Conservation (phyloP, 768 basidiomycete species). For the Austroboletus festivus region DNA sequence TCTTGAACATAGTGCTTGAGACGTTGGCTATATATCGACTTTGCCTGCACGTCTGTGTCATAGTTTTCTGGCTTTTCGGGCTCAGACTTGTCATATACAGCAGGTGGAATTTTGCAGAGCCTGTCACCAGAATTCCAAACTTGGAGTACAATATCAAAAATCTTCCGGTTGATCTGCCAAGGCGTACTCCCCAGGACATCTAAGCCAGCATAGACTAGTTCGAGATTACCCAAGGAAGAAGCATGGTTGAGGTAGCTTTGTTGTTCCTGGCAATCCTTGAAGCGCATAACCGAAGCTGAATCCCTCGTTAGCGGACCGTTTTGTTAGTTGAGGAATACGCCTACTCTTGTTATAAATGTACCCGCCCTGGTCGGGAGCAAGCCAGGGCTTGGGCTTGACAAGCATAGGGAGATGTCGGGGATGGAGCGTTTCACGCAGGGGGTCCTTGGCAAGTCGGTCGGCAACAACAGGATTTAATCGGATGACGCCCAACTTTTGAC, state of each 20-base stretch:
- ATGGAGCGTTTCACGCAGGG: conserved; percentile 67
- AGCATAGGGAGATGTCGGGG: conserved; percentile 97
- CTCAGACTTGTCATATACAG: conserved; percentile 58
- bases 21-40: conserved; percentile 53
- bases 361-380: conserved; percentile 70
- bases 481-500: conserved; percentile 90
- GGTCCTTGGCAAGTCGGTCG: conserved; percentile 74
- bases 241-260: conserved; percentile 73
- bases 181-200: conserved; percentile 88
- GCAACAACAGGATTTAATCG: conserved; percentile 79
- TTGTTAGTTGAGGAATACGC: conserved; percentile 20
- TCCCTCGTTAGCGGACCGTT: neutral
- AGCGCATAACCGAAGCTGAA: conserved; percentile 79
- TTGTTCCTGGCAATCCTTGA: conserved; percentile 88
- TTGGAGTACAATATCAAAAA: conserved; percentile 70
- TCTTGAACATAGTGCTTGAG: conserved; percentile 52
- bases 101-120: conserved; percentile 82
- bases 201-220: conserved; percentile 82
- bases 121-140: conserved; percentile 88
- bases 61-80: conserved; percentile 47
- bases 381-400: conserved; percentile 86
- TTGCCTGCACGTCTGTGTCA: conserved; percentile 51
- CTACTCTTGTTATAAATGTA: conserved; percentile 78
- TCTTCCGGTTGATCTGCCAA: conserved; percentile 80
- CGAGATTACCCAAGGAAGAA: conserved; percentile 67